Percentiles rank a stretch among this genome's conserved stretches.
phyloP scores from a whole-genome alignment of 345 rosid species.

The Carallia brachiata region DNA sequence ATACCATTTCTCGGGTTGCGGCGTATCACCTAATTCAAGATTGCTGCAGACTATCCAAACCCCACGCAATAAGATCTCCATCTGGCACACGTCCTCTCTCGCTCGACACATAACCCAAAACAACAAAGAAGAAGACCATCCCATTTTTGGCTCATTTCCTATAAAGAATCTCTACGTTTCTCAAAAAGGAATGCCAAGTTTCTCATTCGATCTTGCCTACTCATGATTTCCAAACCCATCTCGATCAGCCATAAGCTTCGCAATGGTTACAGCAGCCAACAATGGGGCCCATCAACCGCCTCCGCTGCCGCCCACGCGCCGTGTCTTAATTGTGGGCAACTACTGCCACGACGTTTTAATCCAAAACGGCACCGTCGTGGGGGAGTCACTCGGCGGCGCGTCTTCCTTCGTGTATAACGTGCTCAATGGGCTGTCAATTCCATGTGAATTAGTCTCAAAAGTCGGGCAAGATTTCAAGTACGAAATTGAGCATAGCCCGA shows the following conservation, averaged over 20 bases:
- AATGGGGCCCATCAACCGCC: background rate
- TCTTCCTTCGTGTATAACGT: slow-evolving; percentile 79
- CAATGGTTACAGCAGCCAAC: slow-evolving; percentile 14
- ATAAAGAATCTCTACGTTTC: too few relatives aligned
- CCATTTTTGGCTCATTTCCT: too few relatives aligned
- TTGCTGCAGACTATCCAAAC: too few relatives aligned
- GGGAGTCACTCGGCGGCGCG: slow-evolving; percentile 94
- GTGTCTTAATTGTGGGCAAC: slow-evolving; percentile 80
- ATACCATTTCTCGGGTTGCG: too few relatives aligned
- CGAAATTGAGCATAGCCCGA: slow-evolving; percentile 41
- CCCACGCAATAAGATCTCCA: too few relatives aligned
- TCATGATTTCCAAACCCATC: background rate
- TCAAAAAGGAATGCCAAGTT: background rate
- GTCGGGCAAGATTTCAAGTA: slow-evolving; percentile 78
- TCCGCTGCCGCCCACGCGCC: slow-evolving; percentile 11
- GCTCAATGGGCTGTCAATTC: slow-evolving; percentile 51
- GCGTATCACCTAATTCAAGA: too few relatives aligned
- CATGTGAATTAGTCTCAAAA: slow-evolving; percentile 54
- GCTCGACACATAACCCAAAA: too few relatives aligned
- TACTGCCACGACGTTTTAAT: slow-evolving; percentile 89
- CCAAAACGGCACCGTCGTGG: slow-evolving; percentile 49
- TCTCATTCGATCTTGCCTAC: background rate
- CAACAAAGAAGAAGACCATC: too few relatives aligned
- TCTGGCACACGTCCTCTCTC: too few relatives aligned
- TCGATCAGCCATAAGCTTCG: background rate